Evolutionary conservation across 805 yeast species (phyloP).

Genomic region (Saccharomyces jurei): DNA sequence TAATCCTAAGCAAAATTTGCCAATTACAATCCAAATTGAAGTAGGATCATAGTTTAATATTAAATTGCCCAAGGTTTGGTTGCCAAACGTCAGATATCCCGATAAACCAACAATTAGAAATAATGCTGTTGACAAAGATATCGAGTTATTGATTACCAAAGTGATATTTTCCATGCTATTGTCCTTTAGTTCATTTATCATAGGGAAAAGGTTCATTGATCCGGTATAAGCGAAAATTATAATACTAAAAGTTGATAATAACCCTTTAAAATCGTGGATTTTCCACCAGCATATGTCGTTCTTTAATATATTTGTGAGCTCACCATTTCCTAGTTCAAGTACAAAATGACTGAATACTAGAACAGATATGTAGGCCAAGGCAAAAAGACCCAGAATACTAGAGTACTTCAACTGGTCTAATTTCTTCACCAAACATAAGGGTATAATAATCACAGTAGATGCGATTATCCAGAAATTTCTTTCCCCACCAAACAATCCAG

Average conservation of each 20-base stretch:
- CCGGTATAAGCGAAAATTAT: constrained; percentile 77
- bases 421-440: constrained; percentile 52
- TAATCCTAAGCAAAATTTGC: constrained; percentile 53
- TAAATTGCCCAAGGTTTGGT: constrained; percentile 55
- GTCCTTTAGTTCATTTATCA: constrained; percentile 59
- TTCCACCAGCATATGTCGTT: constrained; percentile 20
- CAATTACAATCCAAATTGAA: constrained; percentile 41
- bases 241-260: constrained; percentile 61
- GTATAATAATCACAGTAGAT: constrained; percentile 48
- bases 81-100: constrained; percentile 73
- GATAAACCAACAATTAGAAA: constrained; percentile 56
- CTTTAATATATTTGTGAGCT: constrained; percentile 20
- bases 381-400: constrained; percentile 58
- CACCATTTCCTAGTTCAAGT: constrained; percentile 37
- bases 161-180: constrained; percentile 42
- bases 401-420: constrained; percentile 66
- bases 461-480: constrained; percentile 38
- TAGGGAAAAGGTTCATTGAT: constrained; percentile 72
- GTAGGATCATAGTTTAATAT: constrained; percentile 56
- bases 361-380: constrained; percentile 48
- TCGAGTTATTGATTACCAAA: constrained; percentile 39
- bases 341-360: constrained; percentile 42
- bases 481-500: constrained; percentile 45
- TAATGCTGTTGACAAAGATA: constrained; percentile 45
- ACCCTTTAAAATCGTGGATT: constrained; percentile 38